Conservation (phyloP, 352 stramenopile species). For the Phytophthora cactorum region DNA sequence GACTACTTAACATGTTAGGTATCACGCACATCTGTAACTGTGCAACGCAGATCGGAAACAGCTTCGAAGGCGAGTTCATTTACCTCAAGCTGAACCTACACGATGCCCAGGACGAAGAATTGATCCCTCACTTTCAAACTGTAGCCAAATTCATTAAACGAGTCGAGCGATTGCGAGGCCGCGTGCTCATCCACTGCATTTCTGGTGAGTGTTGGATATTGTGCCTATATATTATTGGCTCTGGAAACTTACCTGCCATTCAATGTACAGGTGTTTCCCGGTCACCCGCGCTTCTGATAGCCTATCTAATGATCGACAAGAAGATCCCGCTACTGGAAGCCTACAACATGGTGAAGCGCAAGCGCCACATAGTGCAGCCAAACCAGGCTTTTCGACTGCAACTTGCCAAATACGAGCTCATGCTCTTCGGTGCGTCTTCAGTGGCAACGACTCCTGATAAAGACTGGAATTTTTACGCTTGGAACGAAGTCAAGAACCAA, state of each 20-base stretch:
- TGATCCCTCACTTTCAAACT: constrained; percentile 61
- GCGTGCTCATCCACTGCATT: constrained; percentile 67
- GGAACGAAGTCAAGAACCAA: constrained; percentile 68
- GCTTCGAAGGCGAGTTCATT: constrained; percentile 72
- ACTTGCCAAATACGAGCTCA: constrained; percentile 72
- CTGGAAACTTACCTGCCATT: neutral
- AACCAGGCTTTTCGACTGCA: constrained; percentile 72
- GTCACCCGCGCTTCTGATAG: constrained; percentile 60
- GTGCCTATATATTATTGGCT: neutral
- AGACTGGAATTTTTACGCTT: constrained; percentile 78
- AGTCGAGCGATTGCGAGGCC: constrained; percentile 53
- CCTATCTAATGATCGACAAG: constrained; percentile 79
- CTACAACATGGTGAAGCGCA: constrained; percentile 60
- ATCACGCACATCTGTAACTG: constrained; percentile 78
- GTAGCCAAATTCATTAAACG: constrained; percentile 60
- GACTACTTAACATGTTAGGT: constrained; percentile 46
- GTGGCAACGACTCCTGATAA: constrained; percentile 60
- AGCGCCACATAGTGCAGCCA: constrained; percentile 53
- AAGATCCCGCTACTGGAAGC: constrained; percentile 59
- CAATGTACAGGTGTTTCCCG: constrained; percentile 48
- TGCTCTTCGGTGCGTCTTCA: constrained; percentile 58
- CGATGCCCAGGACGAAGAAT: constrained; percentile 57
- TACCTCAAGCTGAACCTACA: constrained; percentile 66
- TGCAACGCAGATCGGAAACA: constrained; percentile 50
- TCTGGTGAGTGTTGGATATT: constrained; percentile 25